A percentile compares a stretch with the other conserved stretches of the same genome.
Conservation (phyloP, 2,329 filamentous ascomycete genomes). For the Elsinoe australis region DNA sequence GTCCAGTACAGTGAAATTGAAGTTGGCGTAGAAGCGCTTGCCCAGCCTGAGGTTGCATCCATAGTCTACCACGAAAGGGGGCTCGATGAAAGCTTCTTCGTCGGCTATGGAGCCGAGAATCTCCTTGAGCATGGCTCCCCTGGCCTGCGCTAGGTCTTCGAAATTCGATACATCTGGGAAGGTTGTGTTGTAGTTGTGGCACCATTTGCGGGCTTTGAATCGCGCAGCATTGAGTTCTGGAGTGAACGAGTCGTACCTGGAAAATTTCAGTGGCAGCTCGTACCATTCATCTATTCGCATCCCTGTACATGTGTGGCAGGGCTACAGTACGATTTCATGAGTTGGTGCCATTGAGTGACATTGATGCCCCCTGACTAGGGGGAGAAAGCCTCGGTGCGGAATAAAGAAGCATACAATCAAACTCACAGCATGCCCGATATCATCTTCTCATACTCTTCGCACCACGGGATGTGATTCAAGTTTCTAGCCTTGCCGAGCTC, state of each 20-base stretch:
- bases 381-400: too few species aligned
- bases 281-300: too few species aligned
- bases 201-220: slow-evolving; percentile 48
- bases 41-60: slow-evolving; percentile 58
- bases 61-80: slow-evolving; percentile 57
- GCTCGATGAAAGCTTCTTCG: slow-evolving; percentile 47
- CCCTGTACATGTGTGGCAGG: too few species aligned
- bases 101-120: slow-evolving; percentile 32
- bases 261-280: slow-evolving; percentile 1
- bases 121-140: slow-evolving; percentile 25
- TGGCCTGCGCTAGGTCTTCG: slow-evolving; percentile 24
- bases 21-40: slow-evolving; percentile 57
- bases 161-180: slow-evolving; percentile 37
- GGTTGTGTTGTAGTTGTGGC: slow-evolving; percentile 52
- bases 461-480: slow-evolving; percentile 47
- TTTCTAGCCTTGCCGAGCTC: slow-evolving; percentile 34
- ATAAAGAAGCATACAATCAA: not conserved
- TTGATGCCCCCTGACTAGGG: not conserved
- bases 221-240: slow-evolving; percentile 46
- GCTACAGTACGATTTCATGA: too few species aligned
- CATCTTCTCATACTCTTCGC: slow-evolving; percentile 58
- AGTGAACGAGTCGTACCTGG: slow-evolving; percentile 45
- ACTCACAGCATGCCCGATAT: slow-evolving; percentile 54
- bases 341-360: not conserved
- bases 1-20: slow-evolving; percentile 48